Evolutionary conservation across 2,329 filamentous ascomycete genomes (phyloP).

Genomic region (Pseudopyrenochaeta lycopersici): DNA sequence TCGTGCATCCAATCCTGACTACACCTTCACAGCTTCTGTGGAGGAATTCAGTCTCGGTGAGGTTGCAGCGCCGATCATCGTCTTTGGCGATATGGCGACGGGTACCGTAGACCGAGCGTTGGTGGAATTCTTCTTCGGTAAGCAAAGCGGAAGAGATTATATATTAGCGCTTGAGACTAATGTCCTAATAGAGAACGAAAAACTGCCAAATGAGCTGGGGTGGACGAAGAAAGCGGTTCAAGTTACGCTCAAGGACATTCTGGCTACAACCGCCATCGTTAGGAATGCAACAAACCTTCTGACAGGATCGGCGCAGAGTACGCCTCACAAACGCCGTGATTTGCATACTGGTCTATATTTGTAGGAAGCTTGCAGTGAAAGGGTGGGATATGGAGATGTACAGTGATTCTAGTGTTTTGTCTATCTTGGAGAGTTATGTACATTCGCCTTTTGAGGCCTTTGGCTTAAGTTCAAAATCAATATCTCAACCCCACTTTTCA

Average conservation of each 20-base stretch:
- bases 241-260: conserved; percentile 20
- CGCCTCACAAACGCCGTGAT: too few relatives aligned
- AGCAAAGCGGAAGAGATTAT: conserved; percentile 33
- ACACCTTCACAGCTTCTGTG: conserved; percentile 54
- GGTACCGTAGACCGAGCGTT: conserved; percentile 52
- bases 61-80: conserved; percentile 60
- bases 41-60: conserved; percentile 62
- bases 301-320: background rate
- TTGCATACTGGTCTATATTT: too few relatives aligned
- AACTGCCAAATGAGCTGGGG: conserved; percentile 52
- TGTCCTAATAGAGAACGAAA: conserved; percentile 51
- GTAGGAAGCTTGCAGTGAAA: too few relatives aligned
- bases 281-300: conserved; percentile 18
- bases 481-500: too few relatives aligned
- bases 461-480: too few relatives aligned
- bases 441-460: too few relatives aligned
- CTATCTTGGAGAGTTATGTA: too few relatives aligned
- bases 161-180: background rate
- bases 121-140: conserved; percentile 60
- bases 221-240: conserved; percentile 42
- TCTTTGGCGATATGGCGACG: conserved; percentile 56
- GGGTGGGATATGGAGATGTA: too few relatives aligned
- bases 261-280: conserved; percentile 10
- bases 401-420: too few relatives aligned
- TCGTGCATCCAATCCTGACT: conserved; percentile 59